Base-by-base conservation (phyloP, 805 yeast genomes). In the Kazachstania taianensis region DNA sequence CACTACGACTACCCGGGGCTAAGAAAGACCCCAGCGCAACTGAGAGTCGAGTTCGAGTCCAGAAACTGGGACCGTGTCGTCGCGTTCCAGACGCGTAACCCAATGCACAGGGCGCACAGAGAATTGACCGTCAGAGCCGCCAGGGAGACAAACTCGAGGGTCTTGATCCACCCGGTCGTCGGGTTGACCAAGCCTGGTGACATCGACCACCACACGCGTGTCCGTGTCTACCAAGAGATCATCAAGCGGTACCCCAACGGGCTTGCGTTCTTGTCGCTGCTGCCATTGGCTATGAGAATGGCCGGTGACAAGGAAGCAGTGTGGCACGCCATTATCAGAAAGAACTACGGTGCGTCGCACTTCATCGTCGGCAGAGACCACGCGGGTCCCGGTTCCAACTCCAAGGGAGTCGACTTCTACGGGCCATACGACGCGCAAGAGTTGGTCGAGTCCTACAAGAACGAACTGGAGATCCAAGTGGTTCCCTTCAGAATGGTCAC, bases 281-380 rank as follows among this genome's bases (percentile, higher is more conserved):
- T 87, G 50, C 97, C 97, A 9, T 69, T 87, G 54, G 97, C 97
- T 27, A 87, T 87, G 97, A 79, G 97, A 71, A 87, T 87, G 97
- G 96, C 92, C 38, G 97, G 97, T 61, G 96, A 89, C 61, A 77
- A 94, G 60, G 97, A 87, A 66, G 97, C 97, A 16, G 82, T 87
- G 30, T 89, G 96, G 96, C 97, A 87, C 59, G 95, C 96, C 13
- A 80, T 89, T 53, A 87, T 87, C 59, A 81, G 97, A 65, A 84
- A 85, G 69, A 87, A 87, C 66, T 86, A 79, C 57, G 97, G 97
- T 56, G 95, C 94, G 38, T 81, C 95, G 36, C 96, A 89, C 61
- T 89, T 89, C 67, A 87, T 87, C 54, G 96, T 87, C 33, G 97
- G 97, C 42, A 81, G 97, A 69, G 96, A 87, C 62, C 97, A 87